phyloP scores from a whole-genome alignment of 2,329 filamentous ascomycete genomes.

The Colletotrichum caudatum region DNA sequence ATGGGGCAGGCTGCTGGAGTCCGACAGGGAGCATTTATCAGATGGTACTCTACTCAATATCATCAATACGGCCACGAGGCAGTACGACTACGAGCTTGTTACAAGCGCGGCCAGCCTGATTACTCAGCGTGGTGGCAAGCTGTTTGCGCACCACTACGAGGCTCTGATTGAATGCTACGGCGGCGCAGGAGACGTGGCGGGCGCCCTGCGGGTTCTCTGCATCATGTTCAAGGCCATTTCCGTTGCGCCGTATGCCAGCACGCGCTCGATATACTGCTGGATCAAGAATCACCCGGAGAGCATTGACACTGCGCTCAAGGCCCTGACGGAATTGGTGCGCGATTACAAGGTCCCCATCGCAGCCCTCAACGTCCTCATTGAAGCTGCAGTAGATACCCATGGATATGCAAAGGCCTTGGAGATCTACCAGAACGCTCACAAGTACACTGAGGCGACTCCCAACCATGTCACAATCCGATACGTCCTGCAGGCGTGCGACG shows the following conservation, averaged over 20 bases:
- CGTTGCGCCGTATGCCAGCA: conserved; percentile 68
- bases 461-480: conserved; percentile 47
- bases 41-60: conserved; percentile 76
- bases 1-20: conserved; percentile 68
- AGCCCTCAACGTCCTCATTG: conserved; percentile 51
- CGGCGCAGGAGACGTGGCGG: conserved; percentile 67
- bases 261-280: conserved; percentile 70
- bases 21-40: conserved; percentile 70
- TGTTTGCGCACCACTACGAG: conserved; percentile 81
- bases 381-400: conserved; percentile 48
- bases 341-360: conserved; percentile 54
- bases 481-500: conserved; percentile 48
- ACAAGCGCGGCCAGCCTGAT: conserved; percentile 77
- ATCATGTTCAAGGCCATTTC: conserved; percentile 78
- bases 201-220: conserved; percentile 76
- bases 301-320: conserved; percentile 64
- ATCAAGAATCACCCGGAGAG: conserved; percentile 62
- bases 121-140: conserved; percentile 65
- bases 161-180: conserved; percentile 80
- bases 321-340: conserved; percentile 65
- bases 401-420: conserved; percentile 50
- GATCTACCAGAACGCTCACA: conserved; percentile 49
- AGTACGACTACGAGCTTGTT: conserved; percentile 76
- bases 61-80: conserved; percentile 76
- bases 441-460: conserved; percentile 48